phyloP scores from a whole-genome alignment of 371 early-diverging fungal genomes.

The Mucor indicus region DNA sequence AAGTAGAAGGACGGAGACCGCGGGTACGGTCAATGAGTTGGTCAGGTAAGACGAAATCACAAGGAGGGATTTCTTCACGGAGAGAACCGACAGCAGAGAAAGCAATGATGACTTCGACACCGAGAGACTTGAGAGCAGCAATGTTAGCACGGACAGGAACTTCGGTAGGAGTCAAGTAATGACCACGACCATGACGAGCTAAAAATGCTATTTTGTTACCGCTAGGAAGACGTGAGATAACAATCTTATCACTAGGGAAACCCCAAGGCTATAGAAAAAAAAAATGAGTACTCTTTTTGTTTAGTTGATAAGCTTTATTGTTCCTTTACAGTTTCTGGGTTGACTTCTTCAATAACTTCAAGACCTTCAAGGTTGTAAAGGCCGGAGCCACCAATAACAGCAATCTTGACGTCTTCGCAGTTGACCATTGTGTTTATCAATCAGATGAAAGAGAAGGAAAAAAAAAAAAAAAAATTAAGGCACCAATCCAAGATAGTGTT shows the following conservation, averaged over 20 bases:
- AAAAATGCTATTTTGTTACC: conserved; percentile 92
- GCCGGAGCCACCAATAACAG: conserved; percentile 94
- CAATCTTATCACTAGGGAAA: conserved; percentile 74
- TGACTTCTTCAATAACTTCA: conserved; percentile 76
- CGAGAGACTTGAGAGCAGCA: conserved; percentile 92
- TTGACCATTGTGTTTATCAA: conserved; percentile 19
- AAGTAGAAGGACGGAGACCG: conserved; percentile 81
- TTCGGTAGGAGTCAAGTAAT: conserved; percentile 84
- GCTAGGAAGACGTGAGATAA: conserved; percentile 64
- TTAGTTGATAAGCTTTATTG: background rate
- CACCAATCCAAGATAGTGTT: too few species aligned
- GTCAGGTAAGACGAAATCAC: conserved; percentile 91
- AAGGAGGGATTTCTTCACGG: conserved; percentile 89
- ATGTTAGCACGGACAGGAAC: conserved; percentile 96
- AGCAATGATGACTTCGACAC: conserved; percentile 90
- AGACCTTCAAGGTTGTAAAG: conserved; percentile 91
- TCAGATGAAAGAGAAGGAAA: background rate
- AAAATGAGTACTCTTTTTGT: background rate
- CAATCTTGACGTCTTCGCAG: conserved; percentile 71
- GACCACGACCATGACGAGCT: conserved; percentile 94
- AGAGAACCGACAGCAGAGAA: conserved; percentile 94
- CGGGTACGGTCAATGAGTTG: conserved; percentile 97
- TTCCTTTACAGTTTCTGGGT: conserved; percentile 75
- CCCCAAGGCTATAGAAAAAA: conserved; percentile 81
- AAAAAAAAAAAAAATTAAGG: background rate